Evolutionary conservation across 495 filamentous ascomycete genomes (phyloP).

Genomic region (Penicillium mononematosum): DNA sequence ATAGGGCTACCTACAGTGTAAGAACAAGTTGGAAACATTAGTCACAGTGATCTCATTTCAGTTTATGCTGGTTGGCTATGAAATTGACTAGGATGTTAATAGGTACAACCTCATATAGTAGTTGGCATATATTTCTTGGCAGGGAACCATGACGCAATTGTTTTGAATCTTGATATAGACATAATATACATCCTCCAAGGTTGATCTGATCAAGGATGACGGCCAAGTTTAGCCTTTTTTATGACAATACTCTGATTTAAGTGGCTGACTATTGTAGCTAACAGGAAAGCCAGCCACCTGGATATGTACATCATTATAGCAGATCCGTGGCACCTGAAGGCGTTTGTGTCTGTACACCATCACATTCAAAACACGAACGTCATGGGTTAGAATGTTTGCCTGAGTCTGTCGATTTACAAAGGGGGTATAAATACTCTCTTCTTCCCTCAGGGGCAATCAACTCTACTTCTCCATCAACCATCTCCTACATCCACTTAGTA

Average conservation of each 20-base stretch:
- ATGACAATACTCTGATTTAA: conserved; percentile 5
- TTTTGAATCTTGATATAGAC: neutral
- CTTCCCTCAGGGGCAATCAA: neutral
- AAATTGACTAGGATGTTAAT: neutral
- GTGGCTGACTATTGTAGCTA: neutral
- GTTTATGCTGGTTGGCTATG: neutral
- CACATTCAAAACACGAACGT: neutral
- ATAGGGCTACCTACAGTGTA: neutral
- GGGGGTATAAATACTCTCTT: neutral
- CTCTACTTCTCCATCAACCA: neutral
- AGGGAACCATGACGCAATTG: conserved; percentile 2
- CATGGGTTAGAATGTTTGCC: neutral
- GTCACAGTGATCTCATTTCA: conserved; percentile 2
- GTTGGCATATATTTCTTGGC: conserved; percentile 1
- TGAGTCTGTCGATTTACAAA: neutral
- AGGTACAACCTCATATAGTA: neutral
- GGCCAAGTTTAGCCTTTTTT: neutral
- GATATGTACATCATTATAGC: neutral
- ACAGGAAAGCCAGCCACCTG: neutral
- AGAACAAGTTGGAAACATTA: neutral
- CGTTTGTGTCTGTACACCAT: neutral
- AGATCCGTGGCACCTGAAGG: neutral
- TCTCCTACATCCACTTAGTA: neutral
- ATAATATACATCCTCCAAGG: too few relatives aligned
- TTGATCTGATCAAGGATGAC: neutral